These are phyloP conservation scores for Cercospora sp. DNA, from an alignment of 2,329 filamentous ascomycete species.

Conservation along the genomic window DNA sequence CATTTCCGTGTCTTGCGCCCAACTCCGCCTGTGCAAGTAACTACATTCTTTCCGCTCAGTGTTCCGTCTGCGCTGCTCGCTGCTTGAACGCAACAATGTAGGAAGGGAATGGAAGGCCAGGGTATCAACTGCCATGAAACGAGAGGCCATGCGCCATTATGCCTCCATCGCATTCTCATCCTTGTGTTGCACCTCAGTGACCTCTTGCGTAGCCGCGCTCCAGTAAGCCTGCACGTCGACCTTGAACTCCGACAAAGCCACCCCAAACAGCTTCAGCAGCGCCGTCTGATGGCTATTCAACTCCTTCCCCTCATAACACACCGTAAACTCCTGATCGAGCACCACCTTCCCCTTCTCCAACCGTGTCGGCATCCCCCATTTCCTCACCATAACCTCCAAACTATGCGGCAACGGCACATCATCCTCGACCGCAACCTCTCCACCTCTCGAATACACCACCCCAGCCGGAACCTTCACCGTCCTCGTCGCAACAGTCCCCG, in stretches of 20 bases:
- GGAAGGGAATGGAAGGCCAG: neutral
- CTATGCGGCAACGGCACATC: constrained; percentile 86
- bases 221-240: constrained; percentile 69
- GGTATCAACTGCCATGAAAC: too few relatives aligned
- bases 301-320: constrained; percentile 82
- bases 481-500: constrained; percentile 73
- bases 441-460: constrained; percentile 74
- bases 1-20: constrained; percentile 9
- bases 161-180: constrained; percentile 36
- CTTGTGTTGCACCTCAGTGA: constrained; percentile 36
- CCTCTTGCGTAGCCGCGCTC: constrained; percentile 39
- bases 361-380: constrained; percentile 84
- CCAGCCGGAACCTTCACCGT: constrained; percentile 80
- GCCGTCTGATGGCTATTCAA: constrained; percentile 91
- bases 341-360: constrained; percentile 87
- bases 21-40: constrained; percentile 1
- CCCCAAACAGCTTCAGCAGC: constrained; percentile 88
- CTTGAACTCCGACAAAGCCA: constrained; percentile 87
- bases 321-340: constrained; percentile 68
- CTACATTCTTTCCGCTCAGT: neutral
- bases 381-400: constrained; percentile 85
- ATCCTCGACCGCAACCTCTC: constrained; percentile 75
- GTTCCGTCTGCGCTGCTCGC: neutral
- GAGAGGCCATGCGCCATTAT: too few relatives aligned
- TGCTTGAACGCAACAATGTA: neutral